Conservation (phyloP, 176 grass and related monocot species). For the Rhynchospora breviuscula region DNA sequence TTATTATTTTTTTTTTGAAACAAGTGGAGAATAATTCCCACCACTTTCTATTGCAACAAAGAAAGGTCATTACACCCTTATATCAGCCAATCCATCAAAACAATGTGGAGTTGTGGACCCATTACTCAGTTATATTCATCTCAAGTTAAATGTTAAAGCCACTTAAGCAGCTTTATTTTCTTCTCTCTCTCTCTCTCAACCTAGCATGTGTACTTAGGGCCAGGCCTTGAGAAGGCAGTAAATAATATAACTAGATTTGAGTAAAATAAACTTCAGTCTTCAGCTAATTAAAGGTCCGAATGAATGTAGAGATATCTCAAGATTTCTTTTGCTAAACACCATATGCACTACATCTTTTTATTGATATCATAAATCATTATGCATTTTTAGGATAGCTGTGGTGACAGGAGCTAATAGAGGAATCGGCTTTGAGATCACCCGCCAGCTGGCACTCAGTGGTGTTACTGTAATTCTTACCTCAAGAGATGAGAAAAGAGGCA, state of each 20-base stretch:
- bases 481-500: conserved; percentile 35
- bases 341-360: background rate
- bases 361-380: background rate
- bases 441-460: conserved; percentile 28
- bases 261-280: background rate
- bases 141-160: background rate
- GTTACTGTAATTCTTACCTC: conserved; percentile 34
- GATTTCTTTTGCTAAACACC: background rate
- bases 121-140: background rate
- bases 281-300: background rate
- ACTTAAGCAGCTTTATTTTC: background rate
- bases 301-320: background rate
- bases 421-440: conserved; percentile 32
- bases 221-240: background rate
- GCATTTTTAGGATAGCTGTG: conserved; percentile 29
- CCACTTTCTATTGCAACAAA: too few relatives aligned
- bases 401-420: conserved; percentile 46
- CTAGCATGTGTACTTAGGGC: background rate
- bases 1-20: too few relatives aligned
- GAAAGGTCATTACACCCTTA: too few relatives aligned
- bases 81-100: too few relatives aligned
- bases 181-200: background rate
- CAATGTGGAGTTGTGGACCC: background rate
- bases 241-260: background rate
- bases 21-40: too few relatives aligned